These are phyloP conservation scores for Neofusicoccum umdonicola DNA, from an alignment of 2,329 filamentous ascomycete genomes.

Conservation along the genomic window DNA sequence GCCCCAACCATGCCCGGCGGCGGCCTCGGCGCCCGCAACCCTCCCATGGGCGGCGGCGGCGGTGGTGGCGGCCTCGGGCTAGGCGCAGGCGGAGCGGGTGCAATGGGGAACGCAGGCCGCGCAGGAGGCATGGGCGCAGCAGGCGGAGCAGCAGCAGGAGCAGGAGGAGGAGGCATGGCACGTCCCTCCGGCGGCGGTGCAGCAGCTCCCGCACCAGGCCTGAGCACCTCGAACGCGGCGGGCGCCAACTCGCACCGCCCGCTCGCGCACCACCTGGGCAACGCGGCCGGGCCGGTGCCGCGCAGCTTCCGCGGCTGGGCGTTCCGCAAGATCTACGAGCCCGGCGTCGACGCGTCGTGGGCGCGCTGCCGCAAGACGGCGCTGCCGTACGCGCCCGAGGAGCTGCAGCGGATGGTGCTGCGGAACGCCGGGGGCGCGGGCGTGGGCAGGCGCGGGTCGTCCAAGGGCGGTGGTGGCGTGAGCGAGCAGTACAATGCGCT, in stretches of 20 bases:
- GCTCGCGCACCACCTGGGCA: neutral
- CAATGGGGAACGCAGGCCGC: too few species aligned
- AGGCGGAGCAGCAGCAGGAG: neutral
- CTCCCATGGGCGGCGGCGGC: too few species aligned
- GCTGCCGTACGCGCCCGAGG: neutral
- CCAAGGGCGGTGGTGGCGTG: neutral
- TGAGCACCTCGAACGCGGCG: too few species aligned
- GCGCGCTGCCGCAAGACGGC: neutral
- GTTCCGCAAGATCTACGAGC: slow-evolving; percentile 4
- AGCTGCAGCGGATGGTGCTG: neutral
- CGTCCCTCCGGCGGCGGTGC: neutral
- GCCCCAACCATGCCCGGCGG: too few species aligned
- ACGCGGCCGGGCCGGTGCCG: neutral
- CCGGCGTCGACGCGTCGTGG: neutral
- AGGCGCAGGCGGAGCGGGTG: too few species aligned
- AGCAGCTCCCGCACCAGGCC: too few species aligned
- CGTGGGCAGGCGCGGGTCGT: neutral
- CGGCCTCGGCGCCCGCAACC: too few species aligned
- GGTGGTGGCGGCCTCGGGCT: too few species aligned
- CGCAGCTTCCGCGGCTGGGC: slow-evolving; percentile 12
- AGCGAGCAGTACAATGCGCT: slow-evolving; percentile 11
- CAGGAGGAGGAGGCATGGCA: too few species aligned
- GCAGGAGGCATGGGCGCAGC: neutral
- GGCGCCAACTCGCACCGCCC: neutral
- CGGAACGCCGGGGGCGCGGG: neutral